phyloP scores from a whole-genome alignment of 805 yeast genomes.

The Saitoella complicata region DNA sequence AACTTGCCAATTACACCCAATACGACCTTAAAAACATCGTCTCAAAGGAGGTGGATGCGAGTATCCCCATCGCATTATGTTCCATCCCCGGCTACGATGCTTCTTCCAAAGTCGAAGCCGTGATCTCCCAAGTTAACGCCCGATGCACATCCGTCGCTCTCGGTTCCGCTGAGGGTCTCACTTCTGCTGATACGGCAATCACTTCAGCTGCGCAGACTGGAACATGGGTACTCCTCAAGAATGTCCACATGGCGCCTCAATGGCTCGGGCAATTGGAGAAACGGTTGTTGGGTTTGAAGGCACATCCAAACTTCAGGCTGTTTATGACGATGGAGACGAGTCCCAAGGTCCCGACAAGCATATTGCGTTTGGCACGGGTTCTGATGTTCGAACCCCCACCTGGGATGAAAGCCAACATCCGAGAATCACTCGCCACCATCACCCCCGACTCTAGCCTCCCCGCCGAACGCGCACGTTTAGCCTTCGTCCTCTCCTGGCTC shows the following conservation, averaged over 20 bases:
- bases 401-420: conserved; percentile 37
- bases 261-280: conserved; percentile 47
- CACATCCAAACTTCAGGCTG: conserved; percentile 30
- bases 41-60: conserved; percentile 6
- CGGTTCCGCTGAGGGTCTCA: conserved; percentile 57
- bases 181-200: conserved; percentile 40
- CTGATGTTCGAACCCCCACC: conserved; percentile 46
- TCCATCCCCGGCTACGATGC: conserved; percentile 55
- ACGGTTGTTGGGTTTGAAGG: conserved; percentile 13
- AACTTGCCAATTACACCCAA: not conserved
- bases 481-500: conserved; percentile 49
- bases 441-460: conserved; percentile 18
- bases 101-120: conserved; percentile 31
- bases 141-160: conserved; percentile 36
- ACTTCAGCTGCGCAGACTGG: conserved; percentile 32
- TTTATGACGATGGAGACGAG: conserved; percentile 49
- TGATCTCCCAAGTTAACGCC: conserved; percentile 23
- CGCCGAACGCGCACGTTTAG: conserved; percentile 31
- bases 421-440: conserved; percentile 22
- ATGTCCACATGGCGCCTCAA: conserved; percentile 51
- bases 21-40: conserved; percentile 13
- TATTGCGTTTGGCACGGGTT: conserved; percentile 39
- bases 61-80: conserved; percentile 34
- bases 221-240: conserved; percentile 63
- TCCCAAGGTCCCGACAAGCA: conserved; percentile 34